Evolutionary conservation across 2,329 filamentous ascomycete species (phyloP).

Genomic region (Fusarium poae): DNA sequence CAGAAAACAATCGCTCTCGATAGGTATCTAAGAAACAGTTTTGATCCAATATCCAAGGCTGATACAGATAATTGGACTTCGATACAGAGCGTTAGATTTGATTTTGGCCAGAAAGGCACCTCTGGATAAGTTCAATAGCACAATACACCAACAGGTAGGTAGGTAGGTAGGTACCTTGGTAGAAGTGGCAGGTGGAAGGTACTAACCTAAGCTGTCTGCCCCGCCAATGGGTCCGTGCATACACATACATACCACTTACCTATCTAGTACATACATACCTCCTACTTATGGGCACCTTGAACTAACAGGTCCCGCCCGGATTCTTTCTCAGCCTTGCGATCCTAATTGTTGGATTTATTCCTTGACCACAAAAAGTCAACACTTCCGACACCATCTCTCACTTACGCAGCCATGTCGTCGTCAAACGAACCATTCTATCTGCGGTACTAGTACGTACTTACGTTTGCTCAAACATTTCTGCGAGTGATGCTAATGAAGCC

Average conservation of each 20-base stretch:
- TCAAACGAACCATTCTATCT: conserved; percentile 90
- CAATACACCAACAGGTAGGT: too few species aligned
- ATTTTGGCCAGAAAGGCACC: neutral
- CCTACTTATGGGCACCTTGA: conserved; percentile 13
- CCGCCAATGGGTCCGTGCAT: conserved; percentile 42
- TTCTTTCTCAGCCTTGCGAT: conserved; percentile 47
- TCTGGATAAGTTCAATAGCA: too few species aligned
- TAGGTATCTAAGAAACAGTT: neutral
- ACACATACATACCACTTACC: conserved; percentile 24
- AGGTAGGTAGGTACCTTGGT: too few species aligned
- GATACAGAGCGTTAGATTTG: neutral
- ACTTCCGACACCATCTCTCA: neutral
- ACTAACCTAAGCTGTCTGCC: conserved; percentile 42
- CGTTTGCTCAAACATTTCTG: neutral
- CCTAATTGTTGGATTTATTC: conserved; percentile 15
- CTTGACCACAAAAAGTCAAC: conserved; percentile 10
- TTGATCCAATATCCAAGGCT: neutral
- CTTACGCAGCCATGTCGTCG: conserved; percentile 67
- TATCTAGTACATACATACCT: conserved; percentile 13
- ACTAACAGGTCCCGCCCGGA: conserved; percentile 35
- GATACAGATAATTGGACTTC: neutral
- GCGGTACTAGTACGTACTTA: conserved; percentile 86
- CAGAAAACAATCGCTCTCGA: neutral
- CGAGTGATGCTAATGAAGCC: conserved; percentile 26
- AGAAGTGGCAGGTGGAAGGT: too few species aligned